Evolutionary conservation across 352 stramenopile species (phyloP), one percentile per base, ranked within the genome.

Genomic region (Pythium chondricola): DNA sequence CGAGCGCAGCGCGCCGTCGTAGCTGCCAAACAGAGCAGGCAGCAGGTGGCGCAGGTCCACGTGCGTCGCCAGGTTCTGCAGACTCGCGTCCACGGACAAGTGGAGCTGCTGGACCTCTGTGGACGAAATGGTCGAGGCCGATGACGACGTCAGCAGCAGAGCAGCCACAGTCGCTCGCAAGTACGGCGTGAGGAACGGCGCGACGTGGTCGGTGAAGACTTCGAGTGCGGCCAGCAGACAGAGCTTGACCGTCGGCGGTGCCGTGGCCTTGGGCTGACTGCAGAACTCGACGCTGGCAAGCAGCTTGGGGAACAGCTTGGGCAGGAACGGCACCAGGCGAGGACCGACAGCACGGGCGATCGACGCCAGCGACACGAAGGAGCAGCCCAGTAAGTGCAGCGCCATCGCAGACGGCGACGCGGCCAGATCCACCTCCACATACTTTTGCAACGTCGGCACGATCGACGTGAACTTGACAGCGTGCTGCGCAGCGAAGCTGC

Each of bases 301-400:
- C n/a, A 94, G 50, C 24, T 73, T 73, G 3, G 83, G 83, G 56
- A 90, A 92, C 52, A 94, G 91, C 45, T 83, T 86, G 2, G 81
- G 78, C 41, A 94, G 42, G 32, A 88, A 66, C n/a, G 80, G 83
- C 45, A 93, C 88, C 36, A 93, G 76, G 14, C 86, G 49, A 0
- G 83, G 66, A 0, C 80, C 80, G 10, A 91, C 67, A 0, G 74
- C 71, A 17, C 74, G 73, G 31, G 70, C 85, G 17, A 93, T 71
- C 3, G 81, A 91, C 26, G 80, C 88, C 11, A 94, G 56, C 32
- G 74, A 89, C 43, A 94, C 79, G 40, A 88, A 93, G 9, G 81
- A 74, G 42, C 75, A 89, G 27, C 78, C 83, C 42, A 88, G 71
- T n/a, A 94, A 55, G 40, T 94, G 83, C 26, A 89, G 60, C 11